These are phyloP conservation scores for Phytophthora ohioensis DNA, from an alignment of 352 stramenopile genomes.

Conservation along the genomic window DNA sequence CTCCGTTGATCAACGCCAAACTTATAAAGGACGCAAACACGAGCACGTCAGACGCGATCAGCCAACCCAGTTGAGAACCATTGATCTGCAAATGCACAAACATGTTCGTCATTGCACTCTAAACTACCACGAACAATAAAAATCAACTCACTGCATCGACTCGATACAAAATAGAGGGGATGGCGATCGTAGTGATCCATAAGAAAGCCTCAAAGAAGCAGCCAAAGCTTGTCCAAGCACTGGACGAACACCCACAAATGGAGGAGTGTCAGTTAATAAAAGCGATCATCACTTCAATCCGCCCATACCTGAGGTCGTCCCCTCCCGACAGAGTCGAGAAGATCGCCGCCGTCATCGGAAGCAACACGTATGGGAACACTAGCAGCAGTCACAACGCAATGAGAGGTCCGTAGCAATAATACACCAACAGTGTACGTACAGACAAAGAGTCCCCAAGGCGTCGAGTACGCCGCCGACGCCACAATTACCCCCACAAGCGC, in stretches of 20 bases:
- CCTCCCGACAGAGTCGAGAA: constrained; percentile 60
- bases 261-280: neutral
- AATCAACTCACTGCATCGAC: constrained; percentile 60
- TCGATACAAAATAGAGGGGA: constrained; percentile 71
- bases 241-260: constrained; percentile 8
- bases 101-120: neutral
- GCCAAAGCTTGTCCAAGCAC: constrained; percentile 68
- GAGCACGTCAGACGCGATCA: constrained; percentile 68
- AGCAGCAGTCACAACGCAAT: constrained; percentile 5
- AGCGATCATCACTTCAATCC: neutral
- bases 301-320: constrained; percentile 59
- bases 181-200: constrained; percentile 69
- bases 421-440: constrained; percentile 36
- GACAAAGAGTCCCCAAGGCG: constrained; percentile 75
- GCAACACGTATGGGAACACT: constrained; percentile 75
- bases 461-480: constrained; percentile 63
- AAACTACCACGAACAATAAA: neutral
- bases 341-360: constrained; percentile 67
- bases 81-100: constrained; percentile 53
- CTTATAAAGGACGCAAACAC: constrained; percentile 69
- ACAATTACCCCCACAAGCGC: constrained; percentile 68
- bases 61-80: constrained; percentile 62
- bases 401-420: neutral
- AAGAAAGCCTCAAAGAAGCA: constrained; percentile 83
- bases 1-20: constrained; percentile 55